phyloP scores from a whole-genome alignment of 1,284 basidiomycete genomes.

The Leccinum ponderosum region DNA sequence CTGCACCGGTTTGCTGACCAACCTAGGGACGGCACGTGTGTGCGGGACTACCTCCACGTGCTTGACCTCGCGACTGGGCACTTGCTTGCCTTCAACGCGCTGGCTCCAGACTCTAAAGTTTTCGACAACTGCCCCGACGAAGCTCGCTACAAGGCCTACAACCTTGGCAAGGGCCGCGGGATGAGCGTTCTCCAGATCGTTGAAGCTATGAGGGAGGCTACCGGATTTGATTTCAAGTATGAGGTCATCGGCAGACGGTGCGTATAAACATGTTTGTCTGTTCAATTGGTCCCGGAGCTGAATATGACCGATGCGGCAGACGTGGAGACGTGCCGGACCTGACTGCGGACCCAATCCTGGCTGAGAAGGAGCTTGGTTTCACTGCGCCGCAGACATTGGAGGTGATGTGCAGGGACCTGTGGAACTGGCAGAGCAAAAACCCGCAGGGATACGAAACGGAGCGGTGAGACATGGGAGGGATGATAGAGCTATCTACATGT shows the following conservation, averaged over 20 bases:
- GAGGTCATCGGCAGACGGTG: slow-evolving; percentile 89
- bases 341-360: slow-evolving; percentile 91
- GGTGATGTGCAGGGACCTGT: slow-evolving; percentile 90
- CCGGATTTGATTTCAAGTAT: slow-evolving; percentile 87
- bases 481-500: slow-evolving; percentile 10
- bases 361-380: slow-evolving; percentile 95
- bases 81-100: slow-evolving; percentile 87
- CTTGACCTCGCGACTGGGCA: slow-evolving; percentile 95
- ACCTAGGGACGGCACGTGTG: slow-evolving; percentile 89
- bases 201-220: slow-evolving; percentile 93
- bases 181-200: slow-evolving; percentile 94
- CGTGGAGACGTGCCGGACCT: slow-evolving; percentile 96
- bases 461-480: slow-evolving; percentile 4
- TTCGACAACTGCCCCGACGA: slow-evolving; percentile 55
- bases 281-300: slow-evolving; percentile 1
- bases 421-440: slow-evolving; percentile 92
- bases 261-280: slow-evolving; percentile 28
- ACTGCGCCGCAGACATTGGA: slow-evolving; percentile 80
- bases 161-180: slow-evolving; percentile 92
- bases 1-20: slow-evolving; percentile 8
- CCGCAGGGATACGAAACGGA: slow-evolving; percentile 63
- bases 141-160: slow-evolving; percentile 88
- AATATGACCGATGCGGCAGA: slow-evolving; percentile 42
- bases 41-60: slow-evolving; percentile 97
- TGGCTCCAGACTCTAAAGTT: slow-evolving; percentile 59